Evolutionary conservation across 2,329 filamentous ascomycete genomes (phyloP).

Genomic region (Fusarium hainanense): DNA sequence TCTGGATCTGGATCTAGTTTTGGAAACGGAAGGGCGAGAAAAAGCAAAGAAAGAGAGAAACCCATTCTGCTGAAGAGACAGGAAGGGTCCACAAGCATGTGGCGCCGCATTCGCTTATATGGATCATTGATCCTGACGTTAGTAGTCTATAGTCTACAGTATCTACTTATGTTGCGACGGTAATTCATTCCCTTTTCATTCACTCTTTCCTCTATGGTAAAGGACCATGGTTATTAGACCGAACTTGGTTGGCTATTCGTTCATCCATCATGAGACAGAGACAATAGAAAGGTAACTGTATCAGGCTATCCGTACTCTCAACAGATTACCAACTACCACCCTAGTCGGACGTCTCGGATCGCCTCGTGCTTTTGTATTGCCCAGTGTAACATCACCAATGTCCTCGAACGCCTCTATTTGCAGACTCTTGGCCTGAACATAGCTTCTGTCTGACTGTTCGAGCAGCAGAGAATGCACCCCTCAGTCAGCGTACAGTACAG

Average conservation of each 20-base stretch:
- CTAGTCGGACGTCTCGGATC: constrained; percentile 16
- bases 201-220: not conserved
- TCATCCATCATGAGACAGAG: constrained; percentile 33
- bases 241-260: constrained; percentile 4
- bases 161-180: constrained; percentile 5
- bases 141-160: not conserved
- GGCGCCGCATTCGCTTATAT: constrained; percentile 39
- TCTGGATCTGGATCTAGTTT: too few species aligned
- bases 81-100: constrained; percentile 41
- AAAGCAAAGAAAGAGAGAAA: constrained; percentile 9
- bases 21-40: constrained; percentile 37
- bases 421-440: constrained; percentile 10
- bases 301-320: not conserved
- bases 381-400: constrained; percentile 13
- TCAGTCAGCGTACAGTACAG: not conserved
- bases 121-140: constrained; percentile 27
- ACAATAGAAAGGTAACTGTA: constrained; percentile 11
- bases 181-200: constrained; percentile 17
- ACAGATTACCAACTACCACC: not conserved
- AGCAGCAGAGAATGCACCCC: not conserved
- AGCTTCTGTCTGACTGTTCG: not conserved
- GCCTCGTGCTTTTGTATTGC: constrained; percentile 10
- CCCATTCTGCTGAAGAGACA: constrained; percentile 15
- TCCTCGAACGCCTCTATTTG: constrained; percentile 11
- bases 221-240: not conserved